phyloP scores from a whole-genome alignment of 306 rosid species.

The Quercus robur region DNA sequence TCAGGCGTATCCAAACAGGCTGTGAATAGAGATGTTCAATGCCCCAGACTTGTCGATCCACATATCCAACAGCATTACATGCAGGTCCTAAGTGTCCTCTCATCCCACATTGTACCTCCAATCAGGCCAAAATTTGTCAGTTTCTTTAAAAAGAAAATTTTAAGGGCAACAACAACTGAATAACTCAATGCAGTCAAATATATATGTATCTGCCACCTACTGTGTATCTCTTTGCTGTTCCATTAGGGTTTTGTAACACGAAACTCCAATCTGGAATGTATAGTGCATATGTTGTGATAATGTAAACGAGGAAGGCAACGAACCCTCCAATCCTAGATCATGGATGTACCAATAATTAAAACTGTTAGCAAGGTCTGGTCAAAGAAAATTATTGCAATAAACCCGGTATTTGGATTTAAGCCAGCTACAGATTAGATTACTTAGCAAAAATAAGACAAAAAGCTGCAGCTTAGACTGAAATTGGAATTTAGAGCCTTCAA shows the following conservation, averaged over 20 bases:
- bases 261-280: conserved; percentile 89
- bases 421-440: too few relatives aligned
- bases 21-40: conserved; percentile 71
- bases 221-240: conserved; percentile 34
- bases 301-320: conserved; percentile 56
- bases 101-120: conserved; percentile 79
- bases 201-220: conserved; percentile 23
- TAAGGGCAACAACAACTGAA: background rate
- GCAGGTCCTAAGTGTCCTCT: conserved; percentile 91
- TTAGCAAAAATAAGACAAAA: too few relatives aligned
- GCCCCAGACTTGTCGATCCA: conserved; percentile 88
- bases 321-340: conserved; percentile 73
- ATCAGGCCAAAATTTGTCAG: background rate
- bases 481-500: background rate
- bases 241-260: conserved; percentile 12
- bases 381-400: background rate
- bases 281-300: conserved; percentile 65
- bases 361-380: background rate
- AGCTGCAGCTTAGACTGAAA: too few relatives aligned
- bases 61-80: conserved; percentile 86
- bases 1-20: conserved; percentile 81
- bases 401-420: too few relatives aligned
- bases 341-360: background rate
- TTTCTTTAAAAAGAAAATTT: background rate
- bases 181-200: background rate